Evolutionary conservation across 2,329 filamentous ascomycete genomes (phyloP).

Genomic region (Cadophora sp.): DNA sequence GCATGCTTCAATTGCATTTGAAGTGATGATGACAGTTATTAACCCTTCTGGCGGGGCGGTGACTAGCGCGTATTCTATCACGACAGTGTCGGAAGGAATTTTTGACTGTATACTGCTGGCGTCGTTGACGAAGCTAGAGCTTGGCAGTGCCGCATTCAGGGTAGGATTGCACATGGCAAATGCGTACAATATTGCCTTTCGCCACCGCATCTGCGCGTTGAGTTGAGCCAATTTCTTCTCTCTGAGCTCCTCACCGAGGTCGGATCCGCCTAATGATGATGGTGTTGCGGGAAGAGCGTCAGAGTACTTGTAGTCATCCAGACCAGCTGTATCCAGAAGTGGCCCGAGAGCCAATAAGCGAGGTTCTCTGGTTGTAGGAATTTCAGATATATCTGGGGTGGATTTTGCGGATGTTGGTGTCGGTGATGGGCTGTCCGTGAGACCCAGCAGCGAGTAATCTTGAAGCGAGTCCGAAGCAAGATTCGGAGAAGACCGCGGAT

Average conservation of each 20-base stretch:
- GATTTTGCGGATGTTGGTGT: not conserved
- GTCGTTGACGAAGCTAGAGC: conserved; percentile 14
- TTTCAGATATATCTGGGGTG: not conserved
- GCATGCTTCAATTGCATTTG: conserved; percentile 14
- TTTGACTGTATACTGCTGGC: conserved; percentile 14
- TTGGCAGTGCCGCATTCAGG: conserved; percentile 11
- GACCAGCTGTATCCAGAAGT: conserved; percentile 12
- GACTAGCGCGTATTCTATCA: conserved; percentile 15
- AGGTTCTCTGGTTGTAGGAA: not conserved
- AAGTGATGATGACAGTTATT: conserved; percentile 14
- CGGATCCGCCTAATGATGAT: conserved; percentile 14
- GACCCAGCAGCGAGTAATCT: not conserved
- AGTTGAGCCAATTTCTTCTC: not conserved
- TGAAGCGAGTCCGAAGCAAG: conserved; percentile 2
- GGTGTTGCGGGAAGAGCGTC: conserved; percentile 6
- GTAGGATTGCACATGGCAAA: conserved; percentile 14
- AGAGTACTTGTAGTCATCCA: conserved; percentile 17
- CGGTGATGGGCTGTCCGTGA: not conserved
- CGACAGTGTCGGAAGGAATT: conserved; percentile 8
- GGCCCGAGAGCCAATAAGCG: conserved; percentile 9
- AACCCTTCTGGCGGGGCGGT: conserved; percentile 7
- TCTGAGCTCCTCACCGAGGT: conserved; percentile 7
- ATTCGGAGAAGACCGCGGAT: not conserved
- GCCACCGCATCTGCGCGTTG: conserved; percentile 15
- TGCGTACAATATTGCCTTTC: conserved; percentile 13